Conservation (phyloP, 768 basidiomycete genomes). For the Cystofilobasidium bisporidii region DNA sequence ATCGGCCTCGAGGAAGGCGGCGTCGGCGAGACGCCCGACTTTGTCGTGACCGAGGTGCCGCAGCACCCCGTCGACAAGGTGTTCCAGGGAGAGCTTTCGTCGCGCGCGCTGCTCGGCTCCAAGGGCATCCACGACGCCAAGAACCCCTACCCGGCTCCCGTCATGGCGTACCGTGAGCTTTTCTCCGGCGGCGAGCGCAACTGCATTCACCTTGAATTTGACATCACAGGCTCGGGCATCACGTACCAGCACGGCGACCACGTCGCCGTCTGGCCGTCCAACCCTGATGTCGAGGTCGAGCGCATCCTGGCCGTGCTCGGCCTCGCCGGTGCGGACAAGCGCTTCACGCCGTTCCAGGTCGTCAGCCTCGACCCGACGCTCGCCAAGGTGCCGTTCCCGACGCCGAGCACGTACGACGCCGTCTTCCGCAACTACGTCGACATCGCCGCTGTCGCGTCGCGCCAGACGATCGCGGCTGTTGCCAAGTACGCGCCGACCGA, state of each 20-base stretch:
- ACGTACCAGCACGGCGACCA: constrained; percentile 99
- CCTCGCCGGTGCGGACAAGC: constrained; percentile 54
- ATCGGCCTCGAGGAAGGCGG: constrained; percentile 92
- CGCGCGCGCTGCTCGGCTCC: constrained; percentile 81
- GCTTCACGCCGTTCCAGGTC: constrained; percentile 74
- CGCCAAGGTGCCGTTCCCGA: constrained; percentile 97
- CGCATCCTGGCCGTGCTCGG: constrained; percentile 80
- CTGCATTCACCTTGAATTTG: constrained; percentile 89
- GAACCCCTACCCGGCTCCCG: constrained; percentile 87
- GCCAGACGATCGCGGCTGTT: constrained; percentile 79
- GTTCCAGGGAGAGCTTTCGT: constrained; percentile 91
- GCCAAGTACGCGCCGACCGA: constrained; percentile 79
- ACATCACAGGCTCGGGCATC: constrained; percentile 87
- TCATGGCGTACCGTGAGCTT: constrained; percentile 66
- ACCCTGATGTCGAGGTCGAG: constrained; percentile 83
- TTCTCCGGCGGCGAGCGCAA: constrained; percentile 71
- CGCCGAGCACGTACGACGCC: constrained; percentile 85
- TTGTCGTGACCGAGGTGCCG: constrained; percentile 73
- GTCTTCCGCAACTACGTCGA: constrained; percentile 96
- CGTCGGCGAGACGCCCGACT: constrained; percentile 89
- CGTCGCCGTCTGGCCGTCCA: constrained; percentile 92
- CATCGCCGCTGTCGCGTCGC: constrained; percentile 85
- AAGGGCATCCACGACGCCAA: constrained; percentile 97
- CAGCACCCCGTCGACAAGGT: constrained; percentile 70
- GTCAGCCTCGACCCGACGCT: constrained; percentile 96